phyloP scores from a whole-genome alignment of 495 filamentous ascomycete genomes.

The Daldinia grandis region DNA sequence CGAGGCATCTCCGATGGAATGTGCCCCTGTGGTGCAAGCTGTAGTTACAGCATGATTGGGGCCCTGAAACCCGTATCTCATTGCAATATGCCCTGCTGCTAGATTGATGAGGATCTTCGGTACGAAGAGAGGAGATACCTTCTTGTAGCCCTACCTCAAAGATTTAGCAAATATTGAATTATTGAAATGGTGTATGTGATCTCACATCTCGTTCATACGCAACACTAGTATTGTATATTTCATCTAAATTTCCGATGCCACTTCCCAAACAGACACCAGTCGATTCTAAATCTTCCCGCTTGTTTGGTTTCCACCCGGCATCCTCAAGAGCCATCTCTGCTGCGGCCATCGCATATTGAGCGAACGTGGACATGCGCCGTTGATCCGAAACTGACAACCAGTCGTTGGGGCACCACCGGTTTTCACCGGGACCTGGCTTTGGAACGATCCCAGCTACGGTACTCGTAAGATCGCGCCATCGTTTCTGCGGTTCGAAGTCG shows the following conservation, averaged over 20 bases:
- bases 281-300: conserved; percentile 68
- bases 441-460: conserved; percentile 87
- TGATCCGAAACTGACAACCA: conserved; percentile 77
- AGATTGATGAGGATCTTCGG: conserved; percentile 93
- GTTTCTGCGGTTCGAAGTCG: conserved; percentile 57
- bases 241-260: conserved; percentile 92
- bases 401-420: conserved; percentile 75
- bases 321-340: conserved; percentile 86
- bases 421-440: conserved; percentile 21
- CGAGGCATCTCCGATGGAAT: conserved; percentile 91
- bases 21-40: conserved; percentile 93
- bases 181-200: not conserved
- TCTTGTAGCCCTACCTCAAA: conserved; percentile 76
- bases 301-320: conserved; percentile 77
- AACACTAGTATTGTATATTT: conserved; percentile 83
- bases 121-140: conserved; percentile 91
- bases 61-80: conserved; percentile 89
- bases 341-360: conserved; percentile 90
- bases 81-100: conserved; percentile 91
- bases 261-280: conserved; percentile 95
- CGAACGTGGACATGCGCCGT: conserved; percentile 88
- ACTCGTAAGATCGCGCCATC: conserved; percentile 76
- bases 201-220: conserved; percentile 77
- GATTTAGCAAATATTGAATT: conserved; percentile 12
- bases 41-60: conserved; percentile 93